Evolutionary conservation across 345 rosid species (phyloP), one percentile per base, ranked within the genome.

Genomic region (Arabis alpina): DNA sequence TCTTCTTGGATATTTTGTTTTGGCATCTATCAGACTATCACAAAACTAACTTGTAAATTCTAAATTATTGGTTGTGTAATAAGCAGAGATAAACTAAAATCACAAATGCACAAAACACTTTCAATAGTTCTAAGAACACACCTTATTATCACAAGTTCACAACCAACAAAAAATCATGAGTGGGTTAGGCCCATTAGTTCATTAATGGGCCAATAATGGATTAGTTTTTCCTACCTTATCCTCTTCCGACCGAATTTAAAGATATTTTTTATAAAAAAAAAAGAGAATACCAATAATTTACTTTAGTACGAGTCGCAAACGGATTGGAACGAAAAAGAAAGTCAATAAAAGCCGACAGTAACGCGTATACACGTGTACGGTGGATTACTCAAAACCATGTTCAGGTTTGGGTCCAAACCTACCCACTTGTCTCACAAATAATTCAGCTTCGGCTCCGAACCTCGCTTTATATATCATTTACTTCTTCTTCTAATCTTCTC

Each of bases 301-400:
- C 7, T 61, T 30, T 25, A n/a, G 5, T 13, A 60, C 24, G 60
- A 49, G 60, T 49, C 56, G 74, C 70, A 65, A 62, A 63, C 54
- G 25, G 79, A 69, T 68, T 68, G 54, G 60, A 19, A 40, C 40
- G 70, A 28, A 62, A 7, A 5, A 37, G 0, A 3, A 70, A 72
- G 80, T 71, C 61, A 72, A 24, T 34, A 54, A 71, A 66, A 66
- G 73, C 61, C 80, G 66, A 30, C 80, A 77, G 70, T 77, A 66
- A 77, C 73, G 73, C 80, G 73, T 72, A 34, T 2, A 52, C 73
- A 65, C 76, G 76, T 65, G 80, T 68, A 76, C 64, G 70, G 64
- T 9, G n/a, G 77, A 54, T 71, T 54, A 60, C 72, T 51, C 64
- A 40, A 47, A 45, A 58, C 56, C 80, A 58, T 10, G 66, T 56